Evolutionary conservation across 2,329 filamentous ascomycete genomes (phyloP), one percentile per base, ranked within the genome.

Genomic region (Aspergillus neoniger): DNA sequence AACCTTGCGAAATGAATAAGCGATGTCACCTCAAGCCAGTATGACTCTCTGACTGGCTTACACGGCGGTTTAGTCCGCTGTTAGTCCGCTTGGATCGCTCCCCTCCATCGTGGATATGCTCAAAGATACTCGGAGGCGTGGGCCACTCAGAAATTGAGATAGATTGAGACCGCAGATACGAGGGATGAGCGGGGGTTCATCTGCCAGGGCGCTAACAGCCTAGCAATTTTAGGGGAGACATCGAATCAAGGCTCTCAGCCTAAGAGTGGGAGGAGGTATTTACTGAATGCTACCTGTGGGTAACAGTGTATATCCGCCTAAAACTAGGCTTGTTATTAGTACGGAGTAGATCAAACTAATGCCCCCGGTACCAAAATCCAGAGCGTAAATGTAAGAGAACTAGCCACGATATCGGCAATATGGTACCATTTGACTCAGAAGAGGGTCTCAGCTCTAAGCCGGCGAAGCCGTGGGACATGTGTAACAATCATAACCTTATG

Each of bases 401-500:
- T 23, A 53, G 51, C 51, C 51, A 39, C n/a, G 39, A 44, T 15
- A 14, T 44, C 41, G 41, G 41, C 19, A 21, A 44, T 23, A 44
- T 44, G 41, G 41, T 44, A 44, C 41, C 39, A 53, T 39, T 17
- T 17, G n/a, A 55, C 23, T 55, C 23, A 43, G 41, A 44, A 44
- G 41, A 21, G 36, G 52, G 51, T 41, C 38, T 7, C 23, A 55
- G 52, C 41, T 55, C 52, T 36, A 44, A 30, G n/a, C 17, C 39
- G 30, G 53, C 30, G 14, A 19, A 55, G 28, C 39, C 28, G 39
- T 50, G 17, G 53, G 41, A 55, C 53, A 55, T 10, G 53, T 55
- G 53, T 47, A 55, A 55, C 53, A 55, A 43, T 30, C 53, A 55
- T 55, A 55, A 55, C 53, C 53, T 55, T 55, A 55, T 55, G 53